Percentiles rank a stretch among this genome's conserved stretches.
phyloP scores from a whole-genome alignment of 108 stramenopile genomes.

The Skeletonema marinoi region DNA sequence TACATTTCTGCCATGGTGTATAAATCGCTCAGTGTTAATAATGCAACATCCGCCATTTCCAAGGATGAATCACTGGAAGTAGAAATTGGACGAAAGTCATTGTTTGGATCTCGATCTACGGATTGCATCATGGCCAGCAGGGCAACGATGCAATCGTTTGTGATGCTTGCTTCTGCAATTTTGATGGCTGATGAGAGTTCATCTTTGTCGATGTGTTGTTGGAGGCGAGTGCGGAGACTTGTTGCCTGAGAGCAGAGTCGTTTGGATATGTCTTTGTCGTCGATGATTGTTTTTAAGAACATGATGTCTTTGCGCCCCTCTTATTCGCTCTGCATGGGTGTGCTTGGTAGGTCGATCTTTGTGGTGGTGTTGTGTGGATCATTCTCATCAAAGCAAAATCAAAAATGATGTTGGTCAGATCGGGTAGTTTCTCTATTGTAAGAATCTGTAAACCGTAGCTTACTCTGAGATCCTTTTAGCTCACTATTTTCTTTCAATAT shows the following conservation, averaged over 20 bases:
- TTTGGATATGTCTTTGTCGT: neutral
- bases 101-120: conserved; percentile 6
- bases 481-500: too few relatives aligned
- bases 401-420: too few relatives aligned
- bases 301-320: too few relatives aligned
- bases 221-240: conserved; percentile 17
- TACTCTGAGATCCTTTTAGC: too few relatives aligned
- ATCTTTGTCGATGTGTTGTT: neutral
- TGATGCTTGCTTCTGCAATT: conserved; percentile 15
- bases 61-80: neutral
- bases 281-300: too few relatives aligned
- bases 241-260: conserved; percentile 16
- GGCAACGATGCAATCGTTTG: conserved; percentile 11
- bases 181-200: conserved; percentile 16
- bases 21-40: conserved; percentile 11
- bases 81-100: conserved; percentile 23
- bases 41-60: conserved; percentile 24
- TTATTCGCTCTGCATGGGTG: too few relatives aligned
- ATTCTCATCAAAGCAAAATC: too few relatives aligned
- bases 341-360: too few relatives aligned
- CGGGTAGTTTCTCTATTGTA: too few relatives aligned
- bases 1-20: conserved; percentile 2
- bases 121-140: conserved; percentile 28
- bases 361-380: too few relatives aligned
- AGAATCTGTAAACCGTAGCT: too few relatives aligned